phyloP scores from a whole-genome alignment of 1,284 basidiomycete genomes.

The Leccinum griseonigrum region DNA sequence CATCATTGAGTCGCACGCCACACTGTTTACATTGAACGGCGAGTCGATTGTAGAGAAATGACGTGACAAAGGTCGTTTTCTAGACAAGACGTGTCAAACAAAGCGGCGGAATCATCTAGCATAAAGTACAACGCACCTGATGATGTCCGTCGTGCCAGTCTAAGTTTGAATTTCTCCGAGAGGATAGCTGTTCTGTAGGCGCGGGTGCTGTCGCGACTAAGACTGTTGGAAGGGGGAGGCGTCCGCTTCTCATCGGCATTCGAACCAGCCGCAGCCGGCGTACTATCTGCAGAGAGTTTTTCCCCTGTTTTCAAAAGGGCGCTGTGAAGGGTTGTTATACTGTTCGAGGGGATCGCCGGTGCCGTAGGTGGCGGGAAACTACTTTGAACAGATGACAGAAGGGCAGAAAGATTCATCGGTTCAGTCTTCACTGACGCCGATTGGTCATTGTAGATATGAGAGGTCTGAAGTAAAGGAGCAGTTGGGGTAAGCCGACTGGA shows the following conservation, averaged over 20 bases:
- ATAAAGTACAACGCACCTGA: conserved; percentile 49
- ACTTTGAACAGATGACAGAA: conserved; percentile 25
- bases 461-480: conserved; percentile 11
- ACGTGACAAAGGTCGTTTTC: conserved; percentile 61
- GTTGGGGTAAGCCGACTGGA: conserved; percentile 19
- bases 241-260: conserved; percentile 40
- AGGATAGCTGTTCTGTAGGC: conserved; percentile 75
- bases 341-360: conserved; percentile 34
- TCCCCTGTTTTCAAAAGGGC: conserved; percentile 73
- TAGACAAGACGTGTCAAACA: conserved; percentile 30
- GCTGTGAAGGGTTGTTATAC: conserved; percentile 61
- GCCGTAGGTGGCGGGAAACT: conserved; percentile 27
- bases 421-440: conserved; percentile 31
- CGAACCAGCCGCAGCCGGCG: conserved; percentile 48
- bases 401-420: conserved; percentile 28
- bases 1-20: conserved; percentile 82
- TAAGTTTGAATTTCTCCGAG: conserved; percentile 65
- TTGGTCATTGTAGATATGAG: conserved; percentile 23
- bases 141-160: conserved; percentile 60
- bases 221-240: conserved; percentile 35
- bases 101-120: not conserved
- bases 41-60: conserved; percentile 73
- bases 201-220: conserved; percentile 53
- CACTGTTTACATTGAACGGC: conserved; percentile 93
- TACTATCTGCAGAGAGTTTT: conserved; percentile 49